Percentiles rank a stretch among this genome's conserved stretches.
These are phyloP conservation scores for Ustilago cynodontis DNA, from an alignment of 1,284 basidiomycete genomes.

Conservation along the genomic window DNA sequence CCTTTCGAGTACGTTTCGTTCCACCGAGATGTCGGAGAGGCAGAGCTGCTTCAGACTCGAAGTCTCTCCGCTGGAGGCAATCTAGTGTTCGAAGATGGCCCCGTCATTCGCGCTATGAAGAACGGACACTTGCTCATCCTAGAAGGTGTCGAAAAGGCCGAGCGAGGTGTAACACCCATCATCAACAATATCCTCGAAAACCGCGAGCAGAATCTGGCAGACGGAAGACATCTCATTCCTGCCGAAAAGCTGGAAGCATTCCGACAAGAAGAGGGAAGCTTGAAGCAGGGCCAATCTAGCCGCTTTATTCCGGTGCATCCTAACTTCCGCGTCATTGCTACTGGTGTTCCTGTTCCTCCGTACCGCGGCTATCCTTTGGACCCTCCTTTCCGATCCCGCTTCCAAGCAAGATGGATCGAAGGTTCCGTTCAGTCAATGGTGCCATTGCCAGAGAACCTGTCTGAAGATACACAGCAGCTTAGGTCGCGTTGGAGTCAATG, in stretches of 20 bases:
- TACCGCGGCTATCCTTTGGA: conserved; percentile 70
- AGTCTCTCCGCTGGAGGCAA: conserved; percentile 64
- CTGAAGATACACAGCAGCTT: conserved; percentile 44
- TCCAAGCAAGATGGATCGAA: conserved; percentile 70
- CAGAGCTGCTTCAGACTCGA: conserved; percentile 70
- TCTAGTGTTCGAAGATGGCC: conserved; percentile 68
- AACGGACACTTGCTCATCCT: conserved; percentile 69
- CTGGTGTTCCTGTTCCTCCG: conserved; percentile 68
- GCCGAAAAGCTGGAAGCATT: conserved; percentile 62
- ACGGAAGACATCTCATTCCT: conserved; percentile 70
- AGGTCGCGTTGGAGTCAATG: conserved; percentile 56
- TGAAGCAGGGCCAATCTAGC: conserved; percentile 15
- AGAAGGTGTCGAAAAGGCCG: conserved; percentile 70
- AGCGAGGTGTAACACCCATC: conserved; percentile 68
- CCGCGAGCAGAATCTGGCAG: conserved; percentile 68
- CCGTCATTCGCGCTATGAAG: conserved; percentile 70
- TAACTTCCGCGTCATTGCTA: conserved; percentile 70
- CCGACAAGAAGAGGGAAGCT: conserved; percentile 36
- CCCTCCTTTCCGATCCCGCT: conserved; percentile 71
- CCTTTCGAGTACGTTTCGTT: conserved; percentile 70
- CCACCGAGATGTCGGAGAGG: conserved; percentile 70
- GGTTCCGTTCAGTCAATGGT: conserved; percentile 55
- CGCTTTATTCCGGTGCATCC: conserved; percentile 69
- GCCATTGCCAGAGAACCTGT: conserved; percentile 34
- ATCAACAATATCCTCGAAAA: conserved; percentile 71